Percentiles rank a stretch among this genome's conserved stretches.
Evolutionary conservation across 495 filamentous ascomycete genomes (phyloP).

Genomic region (Podospora sp.): DNA sequence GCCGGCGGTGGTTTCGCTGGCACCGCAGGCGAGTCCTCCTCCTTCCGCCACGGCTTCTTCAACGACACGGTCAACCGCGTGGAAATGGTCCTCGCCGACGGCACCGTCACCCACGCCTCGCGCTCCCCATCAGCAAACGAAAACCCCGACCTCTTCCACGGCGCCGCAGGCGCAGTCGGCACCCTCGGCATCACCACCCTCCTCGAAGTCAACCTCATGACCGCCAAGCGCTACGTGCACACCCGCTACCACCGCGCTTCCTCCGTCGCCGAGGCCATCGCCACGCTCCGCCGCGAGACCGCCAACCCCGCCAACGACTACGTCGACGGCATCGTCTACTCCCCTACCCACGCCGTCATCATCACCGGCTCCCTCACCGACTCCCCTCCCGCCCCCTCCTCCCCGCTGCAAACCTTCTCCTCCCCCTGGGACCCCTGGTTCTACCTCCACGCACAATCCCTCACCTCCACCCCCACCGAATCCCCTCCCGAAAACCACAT

Average conservation of each 20-base stretch:
- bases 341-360: conserved; percentile 52
- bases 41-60: conserved; percentile 63
- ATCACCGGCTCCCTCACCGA: conserved; percentile 55
- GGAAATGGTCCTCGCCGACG: conserved; percentile 63
- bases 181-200: conserved; percentile 59
- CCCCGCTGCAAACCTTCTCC: conserved; percentile 46
- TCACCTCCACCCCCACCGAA: not conserved
- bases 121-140: too few species aligned
- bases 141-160: too few species aligned
- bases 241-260: conserved; percentile 55
- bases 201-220: conserved; percentile 56
- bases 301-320: conserved; percentile 38
- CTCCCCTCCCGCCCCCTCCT: conserved; percentile 31
- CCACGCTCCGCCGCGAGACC: conserved; percentile 36
- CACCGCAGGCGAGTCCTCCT: conserved; percentile 61
- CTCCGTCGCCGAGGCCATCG: conserved; percentile 48
- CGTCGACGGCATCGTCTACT: conserved; percentile 55
- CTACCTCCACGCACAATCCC: conserved; percentile 48
- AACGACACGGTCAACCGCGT: conserved; percentile 55
- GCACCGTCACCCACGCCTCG: conserved; percentile 22
- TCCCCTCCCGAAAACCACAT: conserved; percentile 42
- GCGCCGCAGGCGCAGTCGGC: conserved; percentile 54
- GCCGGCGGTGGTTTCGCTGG: conserved; percentile 65
- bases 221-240: conserved; percentile 58
- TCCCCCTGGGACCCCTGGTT: conserved; percentile 57